phyloP scores from a whole-genome alignment of 2,329 filamentous ascomycete species.

The Dryadomyces quercus-mongolicae region DNA sequence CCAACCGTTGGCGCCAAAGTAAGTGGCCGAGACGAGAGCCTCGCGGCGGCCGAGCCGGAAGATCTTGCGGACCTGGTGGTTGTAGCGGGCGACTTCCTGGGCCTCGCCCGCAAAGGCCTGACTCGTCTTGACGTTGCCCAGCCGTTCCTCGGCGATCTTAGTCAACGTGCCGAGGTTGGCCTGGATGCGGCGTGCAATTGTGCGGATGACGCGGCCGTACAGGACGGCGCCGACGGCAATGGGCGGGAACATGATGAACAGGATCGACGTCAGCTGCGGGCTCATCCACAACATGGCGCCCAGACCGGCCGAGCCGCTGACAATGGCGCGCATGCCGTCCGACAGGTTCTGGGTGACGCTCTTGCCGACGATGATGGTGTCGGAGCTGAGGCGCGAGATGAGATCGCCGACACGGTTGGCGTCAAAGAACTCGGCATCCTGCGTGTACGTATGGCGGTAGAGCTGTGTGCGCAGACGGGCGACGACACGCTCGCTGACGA shows the following conservation, averaged over 20 bases:
- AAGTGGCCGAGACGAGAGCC: constrained; percentile 77
- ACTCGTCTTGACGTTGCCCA: constrained; percentile 92
- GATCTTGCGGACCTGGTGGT: constrained; percentile 81
- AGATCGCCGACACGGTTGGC: constrained; percentile 93
- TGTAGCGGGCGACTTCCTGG: constrained; percentile 83
- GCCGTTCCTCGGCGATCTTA: constrained; percentile 94
- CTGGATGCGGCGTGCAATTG: constrained; percentile 84
- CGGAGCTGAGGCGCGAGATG: constrained; percentile 88
- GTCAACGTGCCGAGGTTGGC: constrained; percentile 85
- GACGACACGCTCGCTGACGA: constrained; percentile 91
- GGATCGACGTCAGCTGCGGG: constrained; percentile 74
- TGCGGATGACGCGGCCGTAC: constrained; percentile 80
- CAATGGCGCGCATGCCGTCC: constrained; percentile 81
- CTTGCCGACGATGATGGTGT: constrained; percentile 96
- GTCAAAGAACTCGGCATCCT: constrained; percentile 98
- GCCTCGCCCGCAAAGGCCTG: constrained; percentile 93
- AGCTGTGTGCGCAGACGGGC: constrained; percentile 78
- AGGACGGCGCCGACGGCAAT: constrained; percentile 84
- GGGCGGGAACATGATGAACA: constrained; percentile 79
- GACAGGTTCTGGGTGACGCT: constrained; percentile 97
- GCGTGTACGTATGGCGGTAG: constrained; percentile 85
- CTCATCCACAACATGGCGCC: constrained; percentile 94
- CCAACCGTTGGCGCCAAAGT: constrained; percentile 78
- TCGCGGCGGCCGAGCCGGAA: constrained; percentile 81
- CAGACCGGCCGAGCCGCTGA: constrained; percentile 83